Evolutionary conservation across 2,329 filamentous ascomycete genomes (phyloP), one percentile per base, ranked within the genome.

Genomic region (Tothia fuscella): DNA sequence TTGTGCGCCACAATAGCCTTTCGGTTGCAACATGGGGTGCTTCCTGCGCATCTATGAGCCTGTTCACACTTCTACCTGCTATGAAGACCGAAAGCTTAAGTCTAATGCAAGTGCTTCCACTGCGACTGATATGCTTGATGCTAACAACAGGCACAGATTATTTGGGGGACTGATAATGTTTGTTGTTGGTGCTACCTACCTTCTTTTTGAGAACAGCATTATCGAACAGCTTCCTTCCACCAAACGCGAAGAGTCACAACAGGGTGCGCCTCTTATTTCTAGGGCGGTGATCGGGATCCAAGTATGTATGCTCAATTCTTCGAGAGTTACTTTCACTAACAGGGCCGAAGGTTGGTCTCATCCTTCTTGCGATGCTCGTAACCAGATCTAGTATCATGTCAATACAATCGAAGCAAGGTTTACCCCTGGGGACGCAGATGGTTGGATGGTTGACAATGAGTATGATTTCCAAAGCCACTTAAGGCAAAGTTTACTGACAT

Each of bases 351-450:
- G 63, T 87, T 44, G 89, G 89, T 1, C 71, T 96, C 40, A 74
- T 93, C 31, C 57, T 83, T 6, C 70, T 96, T 40, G 75, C 89
- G 6, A 85, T 93, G 67, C 56, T 89, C 41, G 83, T 96, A 16
- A 98, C 91, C 6, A 74, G 80, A 34, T 93, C 85, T 2, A 95
- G 85, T 56, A 77, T 81, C n/a, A 62, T 80, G 42, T 93, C 87
- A 17, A 61, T 98, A 7, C 85, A 94, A 59, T 80, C 86, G 21
- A 93, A 84, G 57, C 66, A 78, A 49, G 91, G 91, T 6, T 67
- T 98, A 32, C 89, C 89, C 7, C 68, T 80, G 7, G 91, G 91
- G 9, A 94, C 93, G 50, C 85, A 95, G 59, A 66, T 87, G 2
- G 73, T 93, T 16, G 89, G 86, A 33, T 95, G 88, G 84, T 55